Evolutionary conservation across 1,284 basidiomycete species (phyloP), one percentile per base, ranked within the genome.

Genomic region (Ustilago hordei): DNA sequence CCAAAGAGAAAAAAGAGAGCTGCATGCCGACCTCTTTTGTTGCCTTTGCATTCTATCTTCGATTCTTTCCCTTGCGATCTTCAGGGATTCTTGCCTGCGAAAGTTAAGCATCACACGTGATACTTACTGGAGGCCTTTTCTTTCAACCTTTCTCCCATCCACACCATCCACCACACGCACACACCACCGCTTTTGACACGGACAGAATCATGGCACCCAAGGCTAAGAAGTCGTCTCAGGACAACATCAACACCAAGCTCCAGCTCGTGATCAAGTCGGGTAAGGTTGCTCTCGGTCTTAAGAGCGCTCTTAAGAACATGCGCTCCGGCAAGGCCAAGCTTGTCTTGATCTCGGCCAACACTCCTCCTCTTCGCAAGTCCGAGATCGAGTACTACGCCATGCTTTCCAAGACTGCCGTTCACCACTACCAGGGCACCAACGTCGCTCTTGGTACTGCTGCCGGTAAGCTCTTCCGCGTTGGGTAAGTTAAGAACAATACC

Each of bases 311-410:
- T 85, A 98, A 98, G 91, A 92, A 94, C 89, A 97, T 99, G 93
- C 93, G 97, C 86, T 93, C 89, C 84, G 96, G 97, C 88, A 98
- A 98, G 91, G 97, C 96, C 88, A 99, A 98, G 90, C 94, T 99
- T 84, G 93, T 99, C 86, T 90, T 99, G 87, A 98, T 99, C 87
- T 95, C 96, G 86, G 95, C 95, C 84, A 99, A 99, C 90, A 98
- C 95, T 89, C 97, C 96, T 69, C 97, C 97, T 78, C 91, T 99
- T 80, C 94, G 97, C 89, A 98, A 98, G 89, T 98, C 95, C 69
- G 97, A 99, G 91, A 91, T 99, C 78, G 97, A 99, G 90, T 99
- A 99, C 91, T 99, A 99, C 88, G 97, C 97, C 89, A 99, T 99
- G 96, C 91, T 99, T 84, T 89, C 82, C 73, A 98, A 98, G 90